Evolutionary conservation across 2,329 filamentous ascomycete genomes (phyloP).

Genomic region (Ascocoryne sarcoides): DNA sequence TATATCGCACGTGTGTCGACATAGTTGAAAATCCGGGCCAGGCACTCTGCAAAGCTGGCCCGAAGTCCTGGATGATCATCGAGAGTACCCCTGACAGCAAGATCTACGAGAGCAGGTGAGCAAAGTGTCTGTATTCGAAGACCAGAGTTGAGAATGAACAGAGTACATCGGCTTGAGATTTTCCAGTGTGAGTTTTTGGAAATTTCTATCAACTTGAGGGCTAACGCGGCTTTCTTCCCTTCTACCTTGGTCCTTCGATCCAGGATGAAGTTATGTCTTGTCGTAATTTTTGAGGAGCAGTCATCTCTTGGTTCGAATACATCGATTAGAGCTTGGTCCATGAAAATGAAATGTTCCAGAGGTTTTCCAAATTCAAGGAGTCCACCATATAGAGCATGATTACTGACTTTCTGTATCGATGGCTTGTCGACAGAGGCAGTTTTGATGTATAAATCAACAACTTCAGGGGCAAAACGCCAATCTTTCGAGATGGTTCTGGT

Average conservation of each 20-base stretch:
- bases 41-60: slow-evolving; percentile 69
- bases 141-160: slow-evolving; percentile 84
- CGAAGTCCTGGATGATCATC: slow-evolving; percentile 85
- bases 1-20: slow-evolving; percentile 82
- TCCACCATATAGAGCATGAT: slow-evolving; percentile 66
- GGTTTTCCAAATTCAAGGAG: slow-evolving; percentile 87
- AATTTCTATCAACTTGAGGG: slow-evolving; percentile 69
- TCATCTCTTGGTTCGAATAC: slow-evolving; percentile 62
- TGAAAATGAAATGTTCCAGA: slow-evolving; percentile 75
- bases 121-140: slow-evolving; percentile 87
- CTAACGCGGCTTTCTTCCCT: slow-evolving; percentile 69
- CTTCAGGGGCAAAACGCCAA: slow-evolving; percentile 88
- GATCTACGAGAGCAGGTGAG: slow-evolving; percentile 70
- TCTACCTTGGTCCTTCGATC: slow-evolving; percentile 72
- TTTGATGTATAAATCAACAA: slow-evolving; percentile 83
- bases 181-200: slow-evolving; percentile 89
- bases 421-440: slow-evolving; percentile 87
- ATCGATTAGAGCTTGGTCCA: slow-evolving; percentile 63
- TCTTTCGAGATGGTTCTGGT: slow-evolving; percentile 81
- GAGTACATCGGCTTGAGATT: slow-evolving; percentile 79
- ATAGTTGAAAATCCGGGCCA: slow-evolving; percentile 69
- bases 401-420: slow-evolving; percentile 84
- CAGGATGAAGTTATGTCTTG: slow-evolving; percentile 65
- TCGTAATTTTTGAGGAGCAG: slow-evolving; percentile 46
- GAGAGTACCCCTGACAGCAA: slow-evolving; percentile 75